Evolutionary conservation across 371 early-diverging fungal genomes (phyloP).

Genomic region (Neoconidiobolus thromboides): DNA sequence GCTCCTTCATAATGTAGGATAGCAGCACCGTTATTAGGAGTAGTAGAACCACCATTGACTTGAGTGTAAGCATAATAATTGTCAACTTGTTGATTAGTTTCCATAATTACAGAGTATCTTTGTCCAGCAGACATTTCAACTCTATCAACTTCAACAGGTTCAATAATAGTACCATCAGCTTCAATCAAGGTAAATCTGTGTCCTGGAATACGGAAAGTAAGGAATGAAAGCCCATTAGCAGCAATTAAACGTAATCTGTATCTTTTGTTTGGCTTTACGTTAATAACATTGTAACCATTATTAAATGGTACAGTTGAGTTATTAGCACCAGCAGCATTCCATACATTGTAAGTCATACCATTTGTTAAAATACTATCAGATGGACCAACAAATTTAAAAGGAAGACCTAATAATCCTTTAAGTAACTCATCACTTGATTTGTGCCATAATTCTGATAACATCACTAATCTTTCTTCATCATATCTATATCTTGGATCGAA

Average conservation of each 20-base stretch:
- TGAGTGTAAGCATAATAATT: conserved; percentile 16
- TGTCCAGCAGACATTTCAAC: conserved; percentile 17
- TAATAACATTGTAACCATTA: background rate
- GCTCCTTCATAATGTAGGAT: conserved; percentile 16
- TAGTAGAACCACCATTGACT: conserved; percentile 9
- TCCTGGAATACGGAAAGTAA: conserved; percentile 15
- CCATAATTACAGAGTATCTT: conserved; percentile 18
- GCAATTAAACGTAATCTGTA: conserved; percentile 1
- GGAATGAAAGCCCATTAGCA: background rate
- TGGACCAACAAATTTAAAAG: background rate
- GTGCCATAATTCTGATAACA: conserved; percentile 8
- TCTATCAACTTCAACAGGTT: conserved; percentile 12
- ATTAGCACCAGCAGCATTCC: background rate
- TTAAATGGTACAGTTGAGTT: background rate
- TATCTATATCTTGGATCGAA: conserved; percentile 9
- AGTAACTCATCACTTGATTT: background rate
- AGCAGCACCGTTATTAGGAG: conserved; percentile 11
- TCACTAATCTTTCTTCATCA: conserved; percentile 15
- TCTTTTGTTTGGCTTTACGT: background rate
- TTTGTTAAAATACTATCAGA: conserved; percentile 20
- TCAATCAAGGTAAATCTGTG: conserved; percentile 20
- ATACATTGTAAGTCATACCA: conserved; percentile 11
- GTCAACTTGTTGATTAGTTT: conserved; percentile 14
- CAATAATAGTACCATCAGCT: conserved; percentile 17
- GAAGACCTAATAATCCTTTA: background rate